Base-by-base conservation (phyloP, 805 yeast genomes). In the Ogataea naganishii region DNA sequence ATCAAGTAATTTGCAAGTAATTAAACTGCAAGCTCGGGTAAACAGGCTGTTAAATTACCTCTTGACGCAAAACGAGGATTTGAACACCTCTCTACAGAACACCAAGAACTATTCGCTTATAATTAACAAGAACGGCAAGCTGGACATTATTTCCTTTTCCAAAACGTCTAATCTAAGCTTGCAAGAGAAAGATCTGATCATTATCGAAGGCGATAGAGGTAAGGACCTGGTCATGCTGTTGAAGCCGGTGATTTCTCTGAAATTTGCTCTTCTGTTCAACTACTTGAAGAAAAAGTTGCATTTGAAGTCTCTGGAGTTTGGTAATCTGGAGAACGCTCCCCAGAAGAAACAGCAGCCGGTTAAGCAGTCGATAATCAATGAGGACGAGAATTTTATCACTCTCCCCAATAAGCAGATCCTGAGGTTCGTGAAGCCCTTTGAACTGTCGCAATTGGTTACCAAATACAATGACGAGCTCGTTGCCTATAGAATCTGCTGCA, bases 121-220 rank as follows among this genome's bases (percentile, higher is more conserved):
- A 28, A 34, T 55, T 23, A 55, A 55, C 40, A 58, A 57, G 31
- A 56, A 58, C 35, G 59, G 60, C 55, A 30, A 77, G 49, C 60
- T 78, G 41, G 94, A 82, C 50, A 65, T 81, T 18, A 61, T 80
- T 23, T 75, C 84, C 2, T 70, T 75, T 20, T 81, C 85, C 4
- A 66, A 68, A 35, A 71, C 70, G 42, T 69, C 85, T 10, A 80
- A 79, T 43, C 58, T 81, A 29, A 54, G 55, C 29, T 58, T 81
- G 36, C 66, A 63, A 37, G 62, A 70, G 26, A 64, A 71, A 33
- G 92, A 82, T 52, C 62, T 81, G 46, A 81, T 80, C 7, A 74
- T 81, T 13, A 79, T 80, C 33, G 92, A 82, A 55, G 94, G 92
- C 32, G 94, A 82, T 49, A 63, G 92, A 37, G 94, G 94, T 18